Base-by-base conservation (phyloP, 306 rosid species). In the Cercis canadensis region DNA sequence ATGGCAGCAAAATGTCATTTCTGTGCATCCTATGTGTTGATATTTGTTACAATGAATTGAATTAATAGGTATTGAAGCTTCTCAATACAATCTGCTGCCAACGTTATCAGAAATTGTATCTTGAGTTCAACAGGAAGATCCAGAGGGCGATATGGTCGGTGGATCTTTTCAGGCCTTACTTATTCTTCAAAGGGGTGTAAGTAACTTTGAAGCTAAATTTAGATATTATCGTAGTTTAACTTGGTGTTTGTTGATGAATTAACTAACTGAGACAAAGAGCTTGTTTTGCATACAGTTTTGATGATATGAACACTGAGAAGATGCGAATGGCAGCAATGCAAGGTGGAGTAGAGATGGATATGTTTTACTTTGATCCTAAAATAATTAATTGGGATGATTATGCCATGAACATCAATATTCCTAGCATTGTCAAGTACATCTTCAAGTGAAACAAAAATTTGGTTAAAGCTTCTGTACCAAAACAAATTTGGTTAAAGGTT, bases 381-480 rank as follows among this genome's bases (percentile, higher is more conserved):
- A 12, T 39, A 11, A 78, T 92, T 40, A 76, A 90, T 7, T 92
- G 97, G 98, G 96, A 92, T 0, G 88, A 90, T 12, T 90, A 92
- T 76, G 77, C 88, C 65, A 1, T 85, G 61, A 86, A 79, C 40
- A 31, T 61, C 54, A 96, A 92, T 62, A 12, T 90, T 21, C 74
- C 87, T 54, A 91, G 98, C 11, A 49, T 84, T 5, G 80, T 87
- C 37, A 88, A 85, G 67, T 80, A 92, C 65, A 83, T 85, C 29
- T 65, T 85, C 44, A 87, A 86, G 75, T 84, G 72, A 84, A 24
- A 3, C 29, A 24, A 24, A 3, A 24, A 24, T 24, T 24, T 24
- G 29, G 29, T 24, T 24, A 24, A 24, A n/a, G 29, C 29, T 24
- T 24, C 29, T 24, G 3, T 24, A 24, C 1, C 1, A 24, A 24